Base-by-base conservation (phyloP, 192 early-diverging fungal species). In the Dissophora globulifera region DNA sequence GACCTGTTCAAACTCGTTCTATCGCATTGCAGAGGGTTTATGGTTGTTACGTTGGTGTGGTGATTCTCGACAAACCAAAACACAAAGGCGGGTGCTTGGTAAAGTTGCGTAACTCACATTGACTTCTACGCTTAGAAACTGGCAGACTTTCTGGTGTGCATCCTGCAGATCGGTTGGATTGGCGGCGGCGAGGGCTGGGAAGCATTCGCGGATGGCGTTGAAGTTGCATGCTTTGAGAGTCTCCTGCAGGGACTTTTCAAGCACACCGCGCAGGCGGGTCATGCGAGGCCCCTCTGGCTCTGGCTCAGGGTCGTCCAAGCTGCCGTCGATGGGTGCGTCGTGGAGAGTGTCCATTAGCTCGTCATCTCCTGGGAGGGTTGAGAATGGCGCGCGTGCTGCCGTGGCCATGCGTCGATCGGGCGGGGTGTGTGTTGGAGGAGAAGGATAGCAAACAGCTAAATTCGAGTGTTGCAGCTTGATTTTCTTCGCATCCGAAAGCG, bases 1-100 rank as follows among this genome's bases (percentile, higher is more conserved):
- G 27, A 76, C 67, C 33, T 76, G 72, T 13, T 55, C 62, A 47
- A 76, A 76, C 41, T 76, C 72, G 33, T 76, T 67, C 72, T 76
- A 35, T 25, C 26, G 20, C 11, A 0, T 31, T 35, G n/a, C n/a
- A n/a, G n/a, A n/a, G n/a, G n/a, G n/a, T n/a, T n/a, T n/a, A n/a
- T n/a, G n/a, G n/a, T n/a, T n/a, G n/a, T n/a, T n/a, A n/a, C n/a
- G n/a, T n/a, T n/a, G n/a, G n/a, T n/a, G n/a, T n/a, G n/a, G n/a
- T n/a, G n/a, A n/a, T n/a, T n/a, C n/a, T n/a, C n/a, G n/a, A n/a
- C n/a, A n/a, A n/a, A n/a, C n/a, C n/a, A n/a, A n/a, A n/a, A n/a
- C n/a, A n/a, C n/a, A n/a, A n/a, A n/a, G n/a, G n/a, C n/a, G n/a
- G n/a, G n/a, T n/a, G n/a, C n/a, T n/a, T n/a, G n/a, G n/a, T n/a